phyloP scores from a whole-genome alignment of 1,139 yeast genomes.

The Yamadazyma songkhlaensis region DNA sequence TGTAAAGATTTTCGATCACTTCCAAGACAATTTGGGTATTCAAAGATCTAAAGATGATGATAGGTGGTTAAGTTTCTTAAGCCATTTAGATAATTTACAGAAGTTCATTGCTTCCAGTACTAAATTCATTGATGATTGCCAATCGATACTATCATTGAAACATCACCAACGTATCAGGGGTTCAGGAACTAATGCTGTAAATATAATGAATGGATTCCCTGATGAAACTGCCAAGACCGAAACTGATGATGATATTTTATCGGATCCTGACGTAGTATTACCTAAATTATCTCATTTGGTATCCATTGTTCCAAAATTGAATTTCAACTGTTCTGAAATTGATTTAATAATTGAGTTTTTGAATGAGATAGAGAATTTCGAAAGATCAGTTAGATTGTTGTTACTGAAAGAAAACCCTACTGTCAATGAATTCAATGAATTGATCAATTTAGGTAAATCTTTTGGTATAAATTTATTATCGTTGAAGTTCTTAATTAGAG shows the following conservation, averaged over 20 bases:
- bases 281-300: slow-evolving; percentile 33
- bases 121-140: slow-evolving; percentile 57
- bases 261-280: slow-evolving; percentile 16
- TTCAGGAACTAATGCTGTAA: slow-evolving; percentile 4
- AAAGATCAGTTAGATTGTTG: slow-evolving; percentile 43
- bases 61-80: slow-evolving; percentile 18
- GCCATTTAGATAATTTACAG: slow-evolving; percentile 34
- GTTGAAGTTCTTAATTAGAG: slow-evolving; percentile 44
- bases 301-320: slow-evolving; percentile 45
- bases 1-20: not conserved
- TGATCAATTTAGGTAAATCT: slow-evolving; percentile 53
- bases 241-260: slow-evolving; percentile 11
- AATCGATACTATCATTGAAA: slow-evolving; percentile 45
- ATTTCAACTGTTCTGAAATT: slow-evolving; percentile 56
- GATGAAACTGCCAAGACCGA: not conserved
- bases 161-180: slow-evolving; percentile 50
- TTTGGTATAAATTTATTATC: slow-evolving; percentile 59
- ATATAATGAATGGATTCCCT: slow-evolving; percentile 5
- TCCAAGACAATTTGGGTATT: not conserved
- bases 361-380: slow-evolving; percentile 53
- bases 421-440: slow-evolving; percentile 41
- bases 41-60: slow-evolving; percentile 4
- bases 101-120: slow-evolving; percentile 44
- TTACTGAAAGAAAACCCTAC: slow-evolving; percentile 26
- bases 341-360: slow-evolving; percentile 57